A percentile compares a stretch with the other conserved stretches of the same genome.
Conservation (phyloP, 1,284 basidiomycete genomes). For the Singerocomus rubriflavus region DNA sequence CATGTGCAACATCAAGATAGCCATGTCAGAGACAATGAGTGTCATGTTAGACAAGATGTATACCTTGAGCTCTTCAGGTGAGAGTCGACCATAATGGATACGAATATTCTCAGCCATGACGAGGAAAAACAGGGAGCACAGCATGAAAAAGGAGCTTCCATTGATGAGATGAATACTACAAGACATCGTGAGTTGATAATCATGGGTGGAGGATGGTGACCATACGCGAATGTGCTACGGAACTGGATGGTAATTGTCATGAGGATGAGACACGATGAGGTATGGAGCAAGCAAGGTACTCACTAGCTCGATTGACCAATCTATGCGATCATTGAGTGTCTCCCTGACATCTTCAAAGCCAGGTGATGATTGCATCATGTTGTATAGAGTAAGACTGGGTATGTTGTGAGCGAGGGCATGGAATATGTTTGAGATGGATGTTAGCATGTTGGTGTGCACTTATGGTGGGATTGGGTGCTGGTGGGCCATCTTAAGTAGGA, state of each 20-base stretch:
- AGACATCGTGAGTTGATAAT: conserved; percentile 1
- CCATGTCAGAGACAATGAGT: background rate
- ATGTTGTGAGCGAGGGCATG: background rate
- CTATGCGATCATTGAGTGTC: conserved; percentile 14
- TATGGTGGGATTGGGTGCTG: too few species aligned
- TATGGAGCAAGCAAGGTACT: background rate
- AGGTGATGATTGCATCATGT: conserved; percentile 16
- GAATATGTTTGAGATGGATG: background rate
- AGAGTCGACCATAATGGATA: conserved; percentile 23
- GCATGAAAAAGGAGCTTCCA: conserved; percentile 8
- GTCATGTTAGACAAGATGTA: background rate
- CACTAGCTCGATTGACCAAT: conserved; percentile 28
- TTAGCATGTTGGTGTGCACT: conserved; percentile 3
- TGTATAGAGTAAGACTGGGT: conserved; percentile 14
- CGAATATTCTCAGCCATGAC: conserved; percentile 23
- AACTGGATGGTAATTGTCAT: conserved; percentile 12
- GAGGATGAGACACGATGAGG: conserved; percentile 1
- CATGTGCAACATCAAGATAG: background rate
- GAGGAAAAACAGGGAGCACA: conserved; percentile 16
- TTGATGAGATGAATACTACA: conserved; percentile 25
- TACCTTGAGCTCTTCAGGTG: conserved; percentile 27
- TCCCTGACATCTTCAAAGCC: conserved; percentile 25
- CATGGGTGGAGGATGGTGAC: background rate
- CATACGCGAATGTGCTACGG: conserved; percentile 25
- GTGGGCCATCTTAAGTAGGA: background rate